These are phyloP conservation scores for Claviceps cyperi DNA, from an alignment of 2,329 filamentous ascomycete genomes.

Conservation along the genomic window DNA sequence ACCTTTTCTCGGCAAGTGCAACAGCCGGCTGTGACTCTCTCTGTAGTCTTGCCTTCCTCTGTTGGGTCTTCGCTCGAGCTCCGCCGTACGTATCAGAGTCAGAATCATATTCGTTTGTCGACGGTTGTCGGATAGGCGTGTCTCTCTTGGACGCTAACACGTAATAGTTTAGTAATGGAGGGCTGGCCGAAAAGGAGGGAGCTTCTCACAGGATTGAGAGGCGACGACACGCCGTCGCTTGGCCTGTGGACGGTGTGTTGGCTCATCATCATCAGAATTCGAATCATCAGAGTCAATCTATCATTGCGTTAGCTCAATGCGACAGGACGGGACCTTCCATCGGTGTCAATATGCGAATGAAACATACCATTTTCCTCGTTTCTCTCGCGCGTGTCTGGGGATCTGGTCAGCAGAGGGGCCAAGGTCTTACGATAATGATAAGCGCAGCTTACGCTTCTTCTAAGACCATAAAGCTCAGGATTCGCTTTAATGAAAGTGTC, in stretches of 20 bases:
- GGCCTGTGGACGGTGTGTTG: slow-evolving; percentile 40
- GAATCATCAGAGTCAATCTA: slow-evolving; percentile 46
- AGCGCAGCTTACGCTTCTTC: slow-evolving; percentile 62
- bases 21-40: slow-evolving; percentile 53
- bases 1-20: slow-evolving; percentile 67
- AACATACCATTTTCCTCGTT: slow-evolving; percentile 41
- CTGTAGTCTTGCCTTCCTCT: slow-evolving; percentile 66
- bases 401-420: slow-evolving; percentile 9
- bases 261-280: slow-evolving; percentile 54
- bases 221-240: slow-evolving; percentile 57
- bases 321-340: not conserved
- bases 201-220: slow-evolving; percentile 45
- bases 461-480: slow-evolving; percentile 84
- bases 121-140: slow-evolving; percentile 39
- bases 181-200: not conserved
- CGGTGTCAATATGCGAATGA: slow-evolving; percentile 4
- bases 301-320: slow-evolving; percentile 1
- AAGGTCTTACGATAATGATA: slow-evolving; percentile 8
- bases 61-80: slow-evolving; percentile 50
- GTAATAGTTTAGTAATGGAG: not conserved
- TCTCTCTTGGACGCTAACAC: slow-evolving; percentile 43
- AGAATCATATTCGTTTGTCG: slow-evolving; percentile 48
- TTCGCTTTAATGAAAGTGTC: slow-evolving; percentile 81
- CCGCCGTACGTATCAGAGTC: slow-evolving; percentile 70
- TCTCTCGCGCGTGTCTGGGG: slow-evolving; percentile 41